These are phyloP conservation scores for Protomyces inouyei DNA, from an alignment of 1,139 yeast genomes.

Conservation along the genomic window DNA sequence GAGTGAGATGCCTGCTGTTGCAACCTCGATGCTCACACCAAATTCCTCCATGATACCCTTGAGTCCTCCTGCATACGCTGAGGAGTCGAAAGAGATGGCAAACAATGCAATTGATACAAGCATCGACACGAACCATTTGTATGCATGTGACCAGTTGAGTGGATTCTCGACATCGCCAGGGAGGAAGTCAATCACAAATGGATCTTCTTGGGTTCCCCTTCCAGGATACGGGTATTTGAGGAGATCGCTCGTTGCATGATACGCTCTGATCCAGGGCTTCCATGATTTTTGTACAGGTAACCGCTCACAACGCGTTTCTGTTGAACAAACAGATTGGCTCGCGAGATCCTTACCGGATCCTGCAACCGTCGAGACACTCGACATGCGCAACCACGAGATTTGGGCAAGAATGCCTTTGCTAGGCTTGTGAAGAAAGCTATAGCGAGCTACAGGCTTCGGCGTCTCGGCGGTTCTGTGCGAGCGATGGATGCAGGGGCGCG, in stretches of 20 bases:
- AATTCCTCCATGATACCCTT: conserved; percentile 58
- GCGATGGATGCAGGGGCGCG: too few relatives aligned
- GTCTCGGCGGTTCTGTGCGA: too few relatives aligned
- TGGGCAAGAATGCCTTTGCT: too few relatives aligned
- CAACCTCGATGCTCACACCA: conserved; percentile 45
- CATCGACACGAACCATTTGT: conserved; percentile 23
- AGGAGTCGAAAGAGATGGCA: conserved; percentile 57
- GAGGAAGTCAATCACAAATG: not conserved
- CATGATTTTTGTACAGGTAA: not conserved
- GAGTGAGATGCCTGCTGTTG: conserved; percentile 65
- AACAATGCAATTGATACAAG: conserved; percentile 43
- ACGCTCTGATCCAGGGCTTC: not conserved
- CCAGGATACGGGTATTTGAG: not conserved
- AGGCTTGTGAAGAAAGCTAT: too few relatives aligned
- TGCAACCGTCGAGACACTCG: too few relatives aligned
- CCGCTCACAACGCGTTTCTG: not conserved
- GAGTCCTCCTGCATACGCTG: conserved; percentile 45
- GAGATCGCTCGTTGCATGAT: not conserved
- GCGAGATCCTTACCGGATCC: not conserved
- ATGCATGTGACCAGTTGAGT: conserved; percentile 47
- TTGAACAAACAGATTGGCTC: not conserved
- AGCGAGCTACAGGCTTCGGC: too few relatives aligned
- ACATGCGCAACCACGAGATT: too few relatives aligned
- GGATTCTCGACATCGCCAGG: conserved; percentile 57
- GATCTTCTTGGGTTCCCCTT: not conserved